Evolutionary conservation across 441 rosid genomes (phyloP).

Genomic region (Mallotus japonicus): DNA sequence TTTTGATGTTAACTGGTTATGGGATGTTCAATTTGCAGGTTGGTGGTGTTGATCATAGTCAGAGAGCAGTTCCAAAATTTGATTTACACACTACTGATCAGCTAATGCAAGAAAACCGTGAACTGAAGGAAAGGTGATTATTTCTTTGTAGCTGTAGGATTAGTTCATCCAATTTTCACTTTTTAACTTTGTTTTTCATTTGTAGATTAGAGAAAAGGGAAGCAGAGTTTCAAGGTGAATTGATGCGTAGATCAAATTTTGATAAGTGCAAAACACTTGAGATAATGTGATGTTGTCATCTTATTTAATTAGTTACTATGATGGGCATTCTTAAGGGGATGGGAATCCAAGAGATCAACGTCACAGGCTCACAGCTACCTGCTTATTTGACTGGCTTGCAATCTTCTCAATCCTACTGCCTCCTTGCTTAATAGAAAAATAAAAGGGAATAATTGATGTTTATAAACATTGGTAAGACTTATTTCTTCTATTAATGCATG

Average conservation of each 20-base stretch:
- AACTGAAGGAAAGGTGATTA: constrained; percentile 53
- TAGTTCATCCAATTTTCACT: constrained; percentile 8
- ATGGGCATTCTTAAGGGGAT: too few relatives aligned
- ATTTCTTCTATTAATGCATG: too few relatives aligned
- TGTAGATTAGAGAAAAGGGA: too few relatives aligned
- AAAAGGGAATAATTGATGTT: not conserved
- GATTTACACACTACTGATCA: constrained; percentile 27
- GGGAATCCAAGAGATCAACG: too few relatives aligned
- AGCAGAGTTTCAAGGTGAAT: too few relatives aligned
- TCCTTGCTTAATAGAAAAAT: not conserved
- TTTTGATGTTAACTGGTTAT: not conserved
- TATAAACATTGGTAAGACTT: too few relatives aligned
- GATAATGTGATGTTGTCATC: too few relatives aligned
- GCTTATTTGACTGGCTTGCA: not conserved
- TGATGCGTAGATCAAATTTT: too few relatives aligned
- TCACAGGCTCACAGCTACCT: not conserved
- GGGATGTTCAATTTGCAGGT: constrained; percentile 24
- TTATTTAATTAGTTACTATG: too few relatives aligned
- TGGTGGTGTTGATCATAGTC: constrained; percentile 7
- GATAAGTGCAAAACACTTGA: too few relatives aligned
- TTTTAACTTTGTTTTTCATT: not conserved
- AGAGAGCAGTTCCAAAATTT: constrained; percentile 20
- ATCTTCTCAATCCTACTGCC: not conserved
- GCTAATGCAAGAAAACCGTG: constrained; percentile 57
- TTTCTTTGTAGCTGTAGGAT: not conserved